Evolutionary conservation across 2,329 filamentous ascomycete species (phyloP).

Genomic region (Canariomyces notabilis): DNA sequence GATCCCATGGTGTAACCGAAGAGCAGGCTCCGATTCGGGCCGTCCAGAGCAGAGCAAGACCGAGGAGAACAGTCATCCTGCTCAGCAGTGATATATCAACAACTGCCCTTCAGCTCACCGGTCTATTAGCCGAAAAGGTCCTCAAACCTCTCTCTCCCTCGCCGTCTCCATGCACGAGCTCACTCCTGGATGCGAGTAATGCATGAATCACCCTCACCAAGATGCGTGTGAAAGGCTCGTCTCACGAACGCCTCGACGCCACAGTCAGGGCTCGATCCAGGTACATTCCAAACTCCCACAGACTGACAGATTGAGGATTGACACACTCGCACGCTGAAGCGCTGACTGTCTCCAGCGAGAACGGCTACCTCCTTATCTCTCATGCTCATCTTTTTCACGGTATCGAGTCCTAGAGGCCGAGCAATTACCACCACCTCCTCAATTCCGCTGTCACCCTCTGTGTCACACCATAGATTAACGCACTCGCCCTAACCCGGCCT

Average conservation of each 20-base stretch:
- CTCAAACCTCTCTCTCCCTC: background rate
- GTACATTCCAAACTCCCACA: too few species aligned
- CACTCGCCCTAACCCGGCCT: slow-evolving; percentile 49
- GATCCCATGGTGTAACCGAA: too few species aligned
- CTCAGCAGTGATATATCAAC: background rate
- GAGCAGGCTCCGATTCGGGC: too few species aligned
- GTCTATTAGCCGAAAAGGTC: background rate
- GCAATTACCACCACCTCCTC: slow-evolving; percentile 50
- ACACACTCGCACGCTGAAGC: too few species aligned
- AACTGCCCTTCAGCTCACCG: too few species aligned
- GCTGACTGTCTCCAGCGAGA: too few species aligned
- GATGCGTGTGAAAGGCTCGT: background rate
- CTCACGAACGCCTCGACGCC: background rate
- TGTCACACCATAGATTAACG: slow-evolving; percentile 61
- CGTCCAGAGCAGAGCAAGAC: background rate
- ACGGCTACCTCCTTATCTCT: too few species aligned
- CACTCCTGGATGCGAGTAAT: background rate
- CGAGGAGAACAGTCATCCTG: background rate
- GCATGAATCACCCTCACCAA: background rate
- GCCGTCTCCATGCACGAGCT: background rate
- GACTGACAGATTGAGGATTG: too few species aligned
- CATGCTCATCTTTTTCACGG: background rate
- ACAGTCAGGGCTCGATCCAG: too few species aligned
- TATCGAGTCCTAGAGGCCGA: slow-evolving; percentile 36
- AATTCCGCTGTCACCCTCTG: slow-evolving; percentile 46